phyloP scores from a whole-genome alignment of 495 filamentous ascomycete genomes.

The Aspergillus sclerotioniger region DNA sequence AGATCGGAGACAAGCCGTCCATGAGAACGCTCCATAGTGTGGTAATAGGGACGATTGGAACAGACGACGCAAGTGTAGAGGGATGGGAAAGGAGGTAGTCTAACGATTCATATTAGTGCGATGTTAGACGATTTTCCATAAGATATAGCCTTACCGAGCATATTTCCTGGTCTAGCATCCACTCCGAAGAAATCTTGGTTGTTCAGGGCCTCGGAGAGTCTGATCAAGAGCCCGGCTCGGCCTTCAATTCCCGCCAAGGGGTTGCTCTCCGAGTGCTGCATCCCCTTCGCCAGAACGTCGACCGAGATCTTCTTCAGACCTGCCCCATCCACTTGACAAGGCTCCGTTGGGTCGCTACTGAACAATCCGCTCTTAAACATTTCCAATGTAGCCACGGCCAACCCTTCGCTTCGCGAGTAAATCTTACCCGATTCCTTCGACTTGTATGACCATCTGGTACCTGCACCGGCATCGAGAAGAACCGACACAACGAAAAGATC shows the following conservation, averaged over 20 bases:
- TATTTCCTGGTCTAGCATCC: conserved; percentile 84
- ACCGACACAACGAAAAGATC: conserved; percentile 70
- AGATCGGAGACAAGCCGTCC: conserved; percentile 82
- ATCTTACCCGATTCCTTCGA: conserved; percentile 83
- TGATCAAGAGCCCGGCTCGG: conserved; percentile 73
- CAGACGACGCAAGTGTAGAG: conserved; percentile 78
- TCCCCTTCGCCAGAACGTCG: conserved; percentile 69
- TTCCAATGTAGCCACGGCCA: conserved; percentile 91
- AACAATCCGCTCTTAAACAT: conserved; percentile 98
- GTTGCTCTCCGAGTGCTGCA: conserved; percentile 81
- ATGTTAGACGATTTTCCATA: no score
- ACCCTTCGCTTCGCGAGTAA: conserved; percentile 84
- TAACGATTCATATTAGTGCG: conserved; percentile 30
- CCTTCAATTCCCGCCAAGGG: conserved; percentile 87
- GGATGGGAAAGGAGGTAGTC: conserved; percentile 93
- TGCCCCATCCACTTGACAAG: conserved; percentile 82
- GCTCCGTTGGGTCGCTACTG: conserved; percentile 76
- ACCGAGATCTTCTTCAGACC: conserved; percentile 74
- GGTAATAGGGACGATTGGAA: conserved; percentile 84
- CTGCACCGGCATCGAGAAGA: conserved; percentile 66
- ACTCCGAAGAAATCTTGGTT: conserved; percentile 84
- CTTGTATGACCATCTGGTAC: conserved; percentile 74
- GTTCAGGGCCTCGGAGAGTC: conserved; percentile 72
- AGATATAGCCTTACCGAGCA: conserved; percentile 69
- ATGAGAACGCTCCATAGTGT: conserved; percentile 89